Evolutionary conservation across 495 filamentous ascomycete genomes (phyloP), one percentile per base, ranked within the genome.

Genomic region (Podospora sp.): DNA sequence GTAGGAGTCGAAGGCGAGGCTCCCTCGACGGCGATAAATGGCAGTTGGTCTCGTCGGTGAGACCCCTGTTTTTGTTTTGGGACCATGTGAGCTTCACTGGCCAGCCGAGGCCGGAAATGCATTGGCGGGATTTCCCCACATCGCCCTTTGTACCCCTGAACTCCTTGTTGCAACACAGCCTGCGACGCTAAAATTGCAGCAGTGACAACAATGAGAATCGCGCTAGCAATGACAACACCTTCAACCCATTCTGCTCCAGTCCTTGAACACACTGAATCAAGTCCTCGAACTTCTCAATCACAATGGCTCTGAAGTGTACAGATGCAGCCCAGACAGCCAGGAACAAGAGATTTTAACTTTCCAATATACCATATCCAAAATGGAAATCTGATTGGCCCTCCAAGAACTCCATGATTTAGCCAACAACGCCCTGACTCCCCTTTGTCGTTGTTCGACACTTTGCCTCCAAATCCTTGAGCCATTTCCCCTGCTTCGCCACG

Each of bases 401-500:
- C 2, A 2, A 46, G 4, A 14, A 46, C 40, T 46, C 40, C 40
- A 46, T 6, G 14, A 46, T 6, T 46, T 18, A 46, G 16, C 40
- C 11, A 46, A 46, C 40, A 46, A 46, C 21, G 5, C 53, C 22
- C 53, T 46, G 40, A 11, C 40, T 18, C 5, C 40, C 40, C 40
- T 46, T 46, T n/a, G 40, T 67, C 9, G 60, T 60, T 8, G 62
- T 68, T 56, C 68, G 52, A 49, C 71, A 76, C 5, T 63, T 66
- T 55, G 50, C 60, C 65, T 76, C 73, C 52, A 76, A n/a, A 53
- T 64, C 63, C 71, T 73, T 76, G 49, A 76, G 36, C 73, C 73
- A 76, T 68, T 63, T 72, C 4, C 71, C 72, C 26, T 68, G 67
- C 53, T 60, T 57, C 4, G 74, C 60, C 85, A 89, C 24, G 82